Base-by-base conservation (phyloP, 2,329 filamentous ascomycete genomes). In the Thelonectria rubi region DNA sequence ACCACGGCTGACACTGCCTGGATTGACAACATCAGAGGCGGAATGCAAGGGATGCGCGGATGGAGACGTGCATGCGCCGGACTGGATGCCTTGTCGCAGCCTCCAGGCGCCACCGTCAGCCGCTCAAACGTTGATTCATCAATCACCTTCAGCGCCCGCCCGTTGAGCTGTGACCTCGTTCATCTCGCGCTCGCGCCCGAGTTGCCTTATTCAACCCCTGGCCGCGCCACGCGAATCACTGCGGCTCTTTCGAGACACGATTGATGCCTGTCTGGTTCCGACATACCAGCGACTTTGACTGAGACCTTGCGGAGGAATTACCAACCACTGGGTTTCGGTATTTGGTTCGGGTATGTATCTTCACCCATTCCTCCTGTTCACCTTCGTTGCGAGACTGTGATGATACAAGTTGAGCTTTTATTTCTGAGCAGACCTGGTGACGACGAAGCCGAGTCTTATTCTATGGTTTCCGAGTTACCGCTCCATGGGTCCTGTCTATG, bases 401-500 rank as follows among this genome's bases (percentile, higher is more conserved):
- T 80, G 80, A 81, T 76, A 79, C 64, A 71, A 70, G 63, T 69
- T 74, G 76, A 78, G 76, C 76, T 74, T 76, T 69, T 64, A 70
- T 67, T 60, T 62, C 67, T 66, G 77, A 79, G 77, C 68, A 42
- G 58, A 69, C 67, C 69, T 63, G 62, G 71, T 73, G 72, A 72
- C 55, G 71, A 78, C 72, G 84, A 84, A 87, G 79, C 84, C 85
- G 83, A 81, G 79, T 70, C 60, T 52, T 60, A 55, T 65, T 14
- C 78, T 84, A 78, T 79, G 84, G 84, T 85, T 84, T 65, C 69
- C 49, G 69, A 74, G 52, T 65, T 66, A 71, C 71, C 59, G 50
- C 46, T 62, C 39, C 43, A 24, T 49, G 37, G 62, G 70, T 62
- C 67, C 64, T 62, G 66, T 72, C 74, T 63, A 70, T 79, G 76